Evolutionary conservation across 345 rosid genomes (phyloP).

Genomic region (Eucalyptus cloeziana): DNA sequence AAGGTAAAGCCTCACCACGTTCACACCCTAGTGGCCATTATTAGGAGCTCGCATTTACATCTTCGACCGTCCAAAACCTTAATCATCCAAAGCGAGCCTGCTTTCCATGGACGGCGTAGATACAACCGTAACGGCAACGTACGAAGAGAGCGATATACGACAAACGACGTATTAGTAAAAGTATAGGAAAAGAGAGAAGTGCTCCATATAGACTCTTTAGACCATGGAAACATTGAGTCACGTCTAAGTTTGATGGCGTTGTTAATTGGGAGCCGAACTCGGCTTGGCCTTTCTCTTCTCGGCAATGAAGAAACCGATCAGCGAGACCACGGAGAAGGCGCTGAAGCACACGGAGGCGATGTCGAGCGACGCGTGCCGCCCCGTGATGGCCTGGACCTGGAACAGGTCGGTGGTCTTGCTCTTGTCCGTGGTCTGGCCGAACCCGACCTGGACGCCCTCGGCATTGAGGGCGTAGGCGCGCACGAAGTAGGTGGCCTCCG

Average conservation of each 20-base stretch:
- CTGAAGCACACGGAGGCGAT: constrained; percentile 54
- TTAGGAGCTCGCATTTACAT: not conserved
- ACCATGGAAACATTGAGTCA: not conserved
- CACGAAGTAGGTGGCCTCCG: constrained; percentile 54
- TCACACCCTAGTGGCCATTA: not conserved
- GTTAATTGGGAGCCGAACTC: not conserved
- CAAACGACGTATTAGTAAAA: not conserved
- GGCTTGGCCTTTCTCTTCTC: constrained; percentile 42
- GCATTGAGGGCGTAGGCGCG: constrained; percentile 49
- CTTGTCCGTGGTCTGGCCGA: constrained; percentile 39
- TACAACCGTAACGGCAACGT: not conserved
- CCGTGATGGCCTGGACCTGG: constrained; percentile 27
- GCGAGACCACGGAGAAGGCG: constrained; percentile 42
- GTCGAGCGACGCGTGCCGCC: constrained; percentile 42
- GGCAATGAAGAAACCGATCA: constrained; percentile 29
- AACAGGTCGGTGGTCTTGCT: constrained; percentile 31
- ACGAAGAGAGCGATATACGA: not conserved
- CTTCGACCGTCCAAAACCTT: not conserved
- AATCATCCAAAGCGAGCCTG: not conserved
- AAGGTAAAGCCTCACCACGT: not conserved
- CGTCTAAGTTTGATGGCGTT: not conserved
- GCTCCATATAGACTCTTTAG: not conserved
- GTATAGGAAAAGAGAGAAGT: not conserved
- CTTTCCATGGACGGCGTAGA: not conserved
- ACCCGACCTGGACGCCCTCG: constrained; percentile 20